Conservation (phyloP, 2,329 filamentous ascomycete species). For the Scedosporium boydii region DNA sequence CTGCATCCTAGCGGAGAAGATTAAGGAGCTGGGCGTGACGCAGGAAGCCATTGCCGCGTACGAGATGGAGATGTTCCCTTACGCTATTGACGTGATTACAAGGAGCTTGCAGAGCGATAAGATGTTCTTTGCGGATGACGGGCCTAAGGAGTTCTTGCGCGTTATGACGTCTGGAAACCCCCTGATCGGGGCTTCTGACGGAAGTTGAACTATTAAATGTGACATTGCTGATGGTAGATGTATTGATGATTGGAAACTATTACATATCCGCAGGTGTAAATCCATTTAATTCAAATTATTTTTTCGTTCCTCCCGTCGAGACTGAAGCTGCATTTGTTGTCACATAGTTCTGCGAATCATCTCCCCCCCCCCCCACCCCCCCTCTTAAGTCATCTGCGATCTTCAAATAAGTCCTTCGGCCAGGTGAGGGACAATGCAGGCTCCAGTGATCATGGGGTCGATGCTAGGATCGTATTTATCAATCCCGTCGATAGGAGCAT, state of each 20-base stretch:
- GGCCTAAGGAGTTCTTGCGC: not conserved
- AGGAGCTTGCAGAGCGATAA: not conserved
- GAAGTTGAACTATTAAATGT: not conserved
- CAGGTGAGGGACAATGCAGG: no score
- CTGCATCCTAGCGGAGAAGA: conserved; percentile 33
- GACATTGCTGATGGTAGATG: no score
- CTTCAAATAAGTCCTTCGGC: no score
- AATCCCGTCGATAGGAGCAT: not conserved
- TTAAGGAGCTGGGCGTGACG: conserved; percentile 21
- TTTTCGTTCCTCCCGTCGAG: no score
- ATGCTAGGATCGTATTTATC: not conserved
- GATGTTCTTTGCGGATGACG: conserved; percentile 1
- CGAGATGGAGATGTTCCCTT: conserved; percentile 27
- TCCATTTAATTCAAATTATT: no score
- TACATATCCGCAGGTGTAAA: no score
- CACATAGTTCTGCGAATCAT: no score
- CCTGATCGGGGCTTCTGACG: not conserved
- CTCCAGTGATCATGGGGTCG: not conserved
- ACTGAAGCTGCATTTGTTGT: no score
- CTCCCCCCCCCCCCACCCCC: no score
- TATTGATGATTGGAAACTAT: no score
- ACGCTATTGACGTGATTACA: not conserved
- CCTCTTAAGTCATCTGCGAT: no score
- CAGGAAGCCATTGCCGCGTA: conserved; percentile 24
- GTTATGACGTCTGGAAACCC: conserved; percentile 1